Percentiles rank a stretch among this genome's conserved stretches.
phyloP scores from a whole-genome alignment of 2,329 filamentous ascomycete genomes.

The Hypoxylon sp. region DNA sequence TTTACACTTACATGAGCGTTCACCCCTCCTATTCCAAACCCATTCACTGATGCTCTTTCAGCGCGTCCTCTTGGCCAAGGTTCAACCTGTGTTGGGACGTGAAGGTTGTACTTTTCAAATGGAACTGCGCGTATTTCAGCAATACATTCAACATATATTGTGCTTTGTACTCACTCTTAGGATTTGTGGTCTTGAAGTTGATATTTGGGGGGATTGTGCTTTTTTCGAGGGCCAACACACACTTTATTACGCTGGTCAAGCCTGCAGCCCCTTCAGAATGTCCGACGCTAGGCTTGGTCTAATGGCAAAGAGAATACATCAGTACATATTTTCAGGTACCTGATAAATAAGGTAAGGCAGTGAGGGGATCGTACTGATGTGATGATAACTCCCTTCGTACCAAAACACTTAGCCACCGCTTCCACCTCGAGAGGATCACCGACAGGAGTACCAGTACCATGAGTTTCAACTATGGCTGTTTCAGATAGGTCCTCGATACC shows the following conservation, averaged over 20 bases:
- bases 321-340: neutral
- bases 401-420: too few species aligned
- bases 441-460: neutral
- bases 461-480: neutral
- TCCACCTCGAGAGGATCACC: neutral
- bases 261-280: neutral
- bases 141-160: neutral
- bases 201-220: neutral
- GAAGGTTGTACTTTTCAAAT: neutral
- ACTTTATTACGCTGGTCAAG: neutral
- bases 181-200: neutral
- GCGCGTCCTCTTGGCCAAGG: too few species aligned
- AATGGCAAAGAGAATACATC: neutral
- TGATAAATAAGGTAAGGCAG: too few species aligned
- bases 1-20: too few species aligned
- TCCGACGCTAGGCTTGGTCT: neutral
- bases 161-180: too few species aligned
- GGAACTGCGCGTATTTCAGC: neutral
- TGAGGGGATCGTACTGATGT: too few species aligned
- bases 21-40: too few species aligned
- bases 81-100: too few species aligned
- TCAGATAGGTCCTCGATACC: neutral
- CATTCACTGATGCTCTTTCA: too few species aligned
- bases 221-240: neutral
- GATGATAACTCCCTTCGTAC: neutral